Percentiles rank a stretch among this genome's conserved stretches.
phyloP scores from a whole-genome alignment of 441 rosid species.

The Gossypium gossypioides region DNA sequence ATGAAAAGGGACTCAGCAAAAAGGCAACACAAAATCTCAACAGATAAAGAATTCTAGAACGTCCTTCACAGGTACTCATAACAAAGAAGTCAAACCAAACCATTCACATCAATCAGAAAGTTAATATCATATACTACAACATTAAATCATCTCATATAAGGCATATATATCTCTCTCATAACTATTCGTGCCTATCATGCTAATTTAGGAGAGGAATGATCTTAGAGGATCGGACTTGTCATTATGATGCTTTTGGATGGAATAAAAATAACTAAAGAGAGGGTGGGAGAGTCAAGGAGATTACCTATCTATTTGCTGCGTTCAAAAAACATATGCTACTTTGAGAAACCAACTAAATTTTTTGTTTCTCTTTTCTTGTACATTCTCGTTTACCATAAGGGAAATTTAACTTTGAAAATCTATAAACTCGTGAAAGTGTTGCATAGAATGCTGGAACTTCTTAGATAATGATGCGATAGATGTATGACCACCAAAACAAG shows the following conservation, averaged over 20 bases:
- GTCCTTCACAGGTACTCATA: not conserved
- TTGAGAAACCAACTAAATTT: not conserved
- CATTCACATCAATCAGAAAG: not conserved
- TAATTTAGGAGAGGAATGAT: not conserved
- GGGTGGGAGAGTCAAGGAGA: not conserved
- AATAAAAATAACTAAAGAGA: not conserved
- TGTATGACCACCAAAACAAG: conserved; percentile 10
- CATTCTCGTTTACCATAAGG: not conserved
- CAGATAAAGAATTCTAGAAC: not conserved
- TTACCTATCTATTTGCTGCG: not conserved
- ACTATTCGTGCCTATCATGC: not conserved
- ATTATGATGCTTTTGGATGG: not conserved
- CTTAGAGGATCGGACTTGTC: not conserved
- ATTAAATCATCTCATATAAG: not conserved
- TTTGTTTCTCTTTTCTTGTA: not conserved
- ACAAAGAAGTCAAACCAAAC: not conserved
- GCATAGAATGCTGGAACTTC: not conserved
- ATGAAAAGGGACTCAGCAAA: not conserved
- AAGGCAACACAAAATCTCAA: not conserved
- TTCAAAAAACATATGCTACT: not conserved
- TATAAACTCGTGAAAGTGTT: not conserved
- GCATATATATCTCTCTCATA: not conserved
- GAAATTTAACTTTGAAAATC: not conserved
- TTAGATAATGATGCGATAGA: not conserved
- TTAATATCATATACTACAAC: not conserved